Base-by-base conservation (phyloP, 208 protist genomes). In the Leishmania braziliensis region DNA sequence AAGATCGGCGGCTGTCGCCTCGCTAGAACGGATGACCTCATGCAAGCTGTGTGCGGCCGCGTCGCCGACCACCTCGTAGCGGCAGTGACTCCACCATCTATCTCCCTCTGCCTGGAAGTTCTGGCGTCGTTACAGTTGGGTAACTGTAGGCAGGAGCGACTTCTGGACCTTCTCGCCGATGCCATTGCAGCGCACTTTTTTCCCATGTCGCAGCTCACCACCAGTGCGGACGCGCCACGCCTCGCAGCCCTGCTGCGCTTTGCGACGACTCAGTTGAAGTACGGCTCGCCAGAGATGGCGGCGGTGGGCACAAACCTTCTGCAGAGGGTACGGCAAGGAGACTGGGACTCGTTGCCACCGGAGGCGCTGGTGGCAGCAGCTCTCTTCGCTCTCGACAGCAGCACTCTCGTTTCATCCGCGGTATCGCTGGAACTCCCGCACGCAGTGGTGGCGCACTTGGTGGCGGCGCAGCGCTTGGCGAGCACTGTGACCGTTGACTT, bases 221-320 rank as follows among this genome's bases (percentile, higher is more conserved):
- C 53, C 23, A 26, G 8, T 6, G 68, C 50, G 23, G 80, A 79
- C 18, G 65, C 62, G 26, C 5, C 14, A 1, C 63, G 39, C 14
- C 53, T 65, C 26, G 77, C 46, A 0, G 66, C 46, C 14, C 29
- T 87, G 60, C 86, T 87, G 65, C 51, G 70, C 3, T 80, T 93
- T 36, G 84, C 80, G 0, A 66, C 65, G n/a, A 71, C 88, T 3
- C 86, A 93, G 84, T 1, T 86, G 14, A 4, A 78, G 16, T 89
- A 89, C 73, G 87, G 87, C 56, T 62, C 84, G 8, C 89, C 91
- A 29, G 88, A 93, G 77, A 75, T 92, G 80, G 86, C 87, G 10
- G 78, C 79, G 33, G 58, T 75, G 33, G 75, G 82, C 68, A 60
- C 75, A 12, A 36, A 63, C 14, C 58, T 92, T 14, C 1, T 88